Conservation (phyloP, 2,329 filamentous ascomycete species). For the Aureobasidium sp. region DNA sequence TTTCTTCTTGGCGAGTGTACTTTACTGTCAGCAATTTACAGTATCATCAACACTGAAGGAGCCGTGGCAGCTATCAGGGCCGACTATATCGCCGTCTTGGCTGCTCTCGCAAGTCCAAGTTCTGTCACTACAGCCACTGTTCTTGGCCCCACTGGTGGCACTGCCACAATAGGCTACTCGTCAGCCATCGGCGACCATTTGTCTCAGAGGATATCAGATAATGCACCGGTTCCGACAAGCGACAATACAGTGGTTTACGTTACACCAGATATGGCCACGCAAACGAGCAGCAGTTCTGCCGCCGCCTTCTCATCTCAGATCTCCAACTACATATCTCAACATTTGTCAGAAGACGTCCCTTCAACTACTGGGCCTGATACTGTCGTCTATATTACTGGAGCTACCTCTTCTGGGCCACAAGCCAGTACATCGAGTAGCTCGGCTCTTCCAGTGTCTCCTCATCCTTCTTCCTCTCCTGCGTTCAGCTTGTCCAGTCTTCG, state of each 20-base stretch:
- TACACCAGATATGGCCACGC: not conserved
- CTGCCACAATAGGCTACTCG: not conserved
- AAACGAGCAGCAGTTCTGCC: not conserved
- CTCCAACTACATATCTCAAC: not conserved
- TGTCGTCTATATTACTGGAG: not conserved
- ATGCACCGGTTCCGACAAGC: constrained; percentile 5
- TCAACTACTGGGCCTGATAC: not conserved
- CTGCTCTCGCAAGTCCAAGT: not conserved
- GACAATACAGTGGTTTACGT: constrained; percentile 3
- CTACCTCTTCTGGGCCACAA: not conserved
- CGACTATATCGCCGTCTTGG: not conserved
- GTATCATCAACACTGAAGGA: not conserved
- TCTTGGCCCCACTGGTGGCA: not conserved
- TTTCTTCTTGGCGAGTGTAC: constrained; percentile 4
- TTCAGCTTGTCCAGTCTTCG: not conserved
- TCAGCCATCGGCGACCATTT: not conserved
- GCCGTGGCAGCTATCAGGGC: constrained; percentile 13
- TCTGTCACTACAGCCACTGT: not conserved
- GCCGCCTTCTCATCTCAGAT: not conserved
- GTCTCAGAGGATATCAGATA: constrained; percentile 4
- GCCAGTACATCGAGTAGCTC: not conserved
- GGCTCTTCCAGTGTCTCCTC: not conserved
- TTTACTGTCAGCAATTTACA: constrained; percentile 5
- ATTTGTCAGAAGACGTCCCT: not conserved
- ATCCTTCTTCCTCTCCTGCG: not conserved